Evolutionary conservation across 2,329 filamentous ascomycete genomes (phyloP).

Genomic region (Penicillium sp.): DNA sequence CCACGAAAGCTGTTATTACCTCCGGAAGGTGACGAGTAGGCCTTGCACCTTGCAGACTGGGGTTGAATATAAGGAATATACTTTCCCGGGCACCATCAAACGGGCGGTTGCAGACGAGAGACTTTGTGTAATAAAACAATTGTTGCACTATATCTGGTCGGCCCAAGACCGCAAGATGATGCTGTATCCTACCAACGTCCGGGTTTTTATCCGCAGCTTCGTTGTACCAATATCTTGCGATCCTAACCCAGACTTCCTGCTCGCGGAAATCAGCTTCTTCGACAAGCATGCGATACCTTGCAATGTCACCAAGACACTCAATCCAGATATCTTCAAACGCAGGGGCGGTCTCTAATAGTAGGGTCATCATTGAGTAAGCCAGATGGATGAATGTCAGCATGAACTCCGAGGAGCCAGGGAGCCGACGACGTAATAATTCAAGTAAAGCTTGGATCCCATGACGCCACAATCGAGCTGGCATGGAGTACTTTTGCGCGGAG

Average conservation of each 20-base stretch:
- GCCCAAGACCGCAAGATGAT: conserved; percentile 77
- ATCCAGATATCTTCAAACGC: conserved; percentile 89
- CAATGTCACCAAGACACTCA: conserved; percentile 86
- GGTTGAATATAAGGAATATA: conserved; percentile 60
- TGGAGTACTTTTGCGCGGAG: conserved; percentile 80
- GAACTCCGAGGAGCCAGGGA: conserved; percentile 80
- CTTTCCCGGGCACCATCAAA: conserved; percentile 63
- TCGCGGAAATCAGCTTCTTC: conserved; percentile 79
- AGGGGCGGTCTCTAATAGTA: conserved; percentile 84
- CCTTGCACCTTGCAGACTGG: conserved; percentile 50
- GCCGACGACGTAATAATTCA: conserved; percentile 72
- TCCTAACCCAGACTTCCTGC: conserved; percentile 78
- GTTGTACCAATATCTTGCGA: conserved; percentile 82
- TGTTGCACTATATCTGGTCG: conserved; percentile 63
- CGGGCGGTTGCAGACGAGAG: conserved; percentile 59
- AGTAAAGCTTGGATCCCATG: conserved; percentile 88
- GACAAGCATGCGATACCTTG: conserved; percentile 87
- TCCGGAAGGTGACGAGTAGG: conserved; percentile 35
- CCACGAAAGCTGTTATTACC: conserved; percentile 57
- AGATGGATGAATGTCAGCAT: conserved; percentile 92
- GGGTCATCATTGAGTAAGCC: conserved; percentile 86
- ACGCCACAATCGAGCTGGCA: conserved; percentile 94
- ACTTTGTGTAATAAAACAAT: conserved; percentile 64
- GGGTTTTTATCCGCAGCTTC: conserved; percentile 79
- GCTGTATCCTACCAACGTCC: conserved; percentile 77